Evolutionary conservation across 768 basidiomycete genomes (phyloP).

Genomic region (Tephrocybe sp.): DNA sequence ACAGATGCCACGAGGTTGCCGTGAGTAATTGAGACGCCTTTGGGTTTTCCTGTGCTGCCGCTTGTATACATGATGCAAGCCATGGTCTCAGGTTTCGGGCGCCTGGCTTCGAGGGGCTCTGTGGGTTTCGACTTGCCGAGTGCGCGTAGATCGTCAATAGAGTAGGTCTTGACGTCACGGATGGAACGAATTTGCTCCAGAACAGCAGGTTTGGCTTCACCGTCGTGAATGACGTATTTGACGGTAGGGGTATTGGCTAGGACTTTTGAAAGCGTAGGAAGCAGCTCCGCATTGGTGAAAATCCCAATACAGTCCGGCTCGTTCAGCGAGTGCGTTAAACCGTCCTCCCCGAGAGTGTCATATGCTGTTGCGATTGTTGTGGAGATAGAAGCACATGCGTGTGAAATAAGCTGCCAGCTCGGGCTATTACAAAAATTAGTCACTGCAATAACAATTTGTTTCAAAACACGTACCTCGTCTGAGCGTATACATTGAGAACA

Average conservation of each 20-base stretch:
- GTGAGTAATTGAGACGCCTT: slow-evolving; percentile 91
- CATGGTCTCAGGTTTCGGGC: slow-evolving; percentile 41
- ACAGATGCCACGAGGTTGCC: slow-evolving; percentile 83
- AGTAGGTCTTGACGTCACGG: slow-evolving; percentile 61
- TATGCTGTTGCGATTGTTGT: slow-evolving; percentile 92
- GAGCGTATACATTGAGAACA: slow-evolving; percentile 88
- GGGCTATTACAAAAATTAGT: slow-evolving; percentile 39
- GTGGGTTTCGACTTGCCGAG: slow-evolving; percentile 58
- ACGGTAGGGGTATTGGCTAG: slow-evolving; percentile 72
- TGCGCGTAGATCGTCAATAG: slow-evolving; percentile 69
- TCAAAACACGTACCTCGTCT: slow-evolving; percentile 62
- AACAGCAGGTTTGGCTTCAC: slow-evolving; percentile 49
- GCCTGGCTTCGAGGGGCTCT: slow-evolving; percentile 49
- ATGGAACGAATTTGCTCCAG: slow-evolving; percentile 59
- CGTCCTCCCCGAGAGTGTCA: slow-evolving; percentile 89
- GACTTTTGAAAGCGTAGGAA: slow-evolving; percentile 75
- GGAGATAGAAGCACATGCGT: slow-evolving; percentile 77
- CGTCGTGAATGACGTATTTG: slow-evolving; percentile 85
- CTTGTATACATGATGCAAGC: slow-evolving; percentile 74
- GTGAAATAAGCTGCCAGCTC: slow-evolving; percentile 88
- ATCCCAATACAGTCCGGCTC: slow-evolving; percentile 77
- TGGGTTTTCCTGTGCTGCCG: slow-evolving; percentile 90
- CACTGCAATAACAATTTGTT: slow-evolving; percentile 1
- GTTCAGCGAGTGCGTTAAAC: slow-evolving; percentile 88
- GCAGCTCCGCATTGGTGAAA: slow-evolving; percentile 91